Percentiles rank a stretch among this genome's conserved stretches.
Evolutionary conservation across 805 yeast genomes (phyloP).

Genomic region (Wickerhamiella lipophila): DNA sequence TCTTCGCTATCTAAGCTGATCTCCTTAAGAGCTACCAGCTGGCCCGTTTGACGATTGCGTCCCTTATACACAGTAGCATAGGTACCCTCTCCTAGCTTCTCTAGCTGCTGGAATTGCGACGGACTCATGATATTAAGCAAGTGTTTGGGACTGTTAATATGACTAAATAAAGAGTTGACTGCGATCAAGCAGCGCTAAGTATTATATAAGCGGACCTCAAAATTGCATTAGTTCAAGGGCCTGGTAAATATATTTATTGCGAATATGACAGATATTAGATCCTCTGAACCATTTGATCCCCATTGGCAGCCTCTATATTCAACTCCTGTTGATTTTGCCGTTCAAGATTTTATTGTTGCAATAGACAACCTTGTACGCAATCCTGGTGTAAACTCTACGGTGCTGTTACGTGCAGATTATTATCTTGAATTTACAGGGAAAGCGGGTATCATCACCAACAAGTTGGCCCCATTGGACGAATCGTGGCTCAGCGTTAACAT

Average conservation of each 20-base stretch:
- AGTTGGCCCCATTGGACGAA: conserved; percentile 9
- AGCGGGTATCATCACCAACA: conserved; percentile 8
- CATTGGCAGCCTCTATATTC: conserved; percentile 53
- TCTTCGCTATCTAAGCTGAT: conserved; percentile 91
- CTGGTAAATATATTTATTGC: conserved; percentile 22
- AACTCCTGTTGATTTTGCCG: conserved; percentile 13
- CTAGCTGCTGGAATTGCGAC: conserved; percentile 32
- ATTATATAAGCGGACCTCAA: neutral
- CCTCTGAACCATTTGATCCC: conserved; percentile 39
- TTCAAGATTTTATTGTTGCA: conserved; percentile 52
- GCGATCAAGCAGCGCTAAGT: neutral
- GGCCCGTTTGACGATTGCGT: conserved; percentile 72
- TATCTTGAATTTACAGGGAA: conserved; percentile 20
- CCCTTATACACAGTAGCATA: conserved; percentile 98
- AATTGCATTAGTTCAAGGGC: too few relatives aligned
- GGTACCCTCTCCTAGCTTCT: conserved; percentile 87
- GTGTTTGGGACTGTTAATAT: neutral
- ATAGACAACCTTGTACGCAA: conserved; percentile 67
- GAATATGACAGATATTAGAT: conserved; percentile 28
- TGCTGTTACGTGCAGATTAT: conserved; percentile 78
- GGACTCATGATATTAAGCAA: conserved; percentile 20
- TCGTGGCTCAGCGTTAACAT: conserved; percentile 11
- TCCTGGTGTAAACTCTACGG: conserved; percentile 87
- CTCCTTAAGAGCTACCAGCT: conserved; percentile 87
- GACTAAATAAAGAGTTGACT: neutral